Evolutionary conservation across 768 basidiomycete genomes (phyloP).

Genomic region (Mrakia frigida): DNA sequence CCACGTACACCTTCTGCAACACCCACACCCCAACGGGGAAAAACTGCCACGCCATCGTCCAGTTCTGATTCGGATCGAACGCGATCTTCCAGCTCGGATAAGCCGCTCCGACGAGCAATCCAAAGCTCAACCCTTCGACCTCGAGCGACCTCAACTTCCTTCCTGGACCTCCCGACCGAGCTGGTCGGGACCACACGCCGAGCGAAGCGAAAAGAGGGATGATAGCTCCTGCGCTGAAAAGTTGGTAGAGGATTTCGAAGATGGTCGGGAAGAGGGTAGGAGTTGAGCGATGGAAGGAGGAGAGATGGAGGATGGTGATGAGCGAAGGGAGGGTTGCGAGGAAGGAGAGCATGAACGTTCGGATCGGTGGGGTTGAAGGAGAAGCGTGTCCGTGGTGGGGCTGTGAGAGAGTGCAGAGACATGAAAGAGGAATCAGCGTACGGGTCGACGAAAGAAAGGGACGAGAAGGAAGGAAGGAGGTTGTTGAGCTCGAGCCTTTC

Average conservation of each 20-base stretch:
- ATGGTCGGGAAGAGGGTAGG: not conserved
- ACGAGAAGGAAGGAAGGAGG: too few species aligned
- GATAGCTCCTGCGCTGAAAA: not conserved
- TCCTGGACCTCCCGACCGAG: not conserved
- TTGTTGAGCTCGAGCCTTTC: too few species aligned
- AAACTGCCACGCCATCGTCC: slow-evolving; percentile 7
- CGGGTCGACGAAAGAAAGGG: too few species aligned
- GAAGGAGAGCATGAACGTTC: slow-evolving; percentile 4
- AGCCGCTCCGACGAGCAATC: not conserved
- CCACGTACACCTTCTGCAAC: not conserved
- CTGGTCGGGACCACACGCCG: not conserved
- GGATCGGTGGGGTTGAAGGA: not conserved
- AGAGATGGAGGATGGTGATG: not conserved
- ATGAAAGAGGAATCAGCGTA: not conserved
- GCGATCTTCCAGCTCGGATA: not conserved
- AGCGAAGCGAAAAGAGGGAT: not conserved
- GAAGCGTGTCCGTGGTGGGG: not conserved
- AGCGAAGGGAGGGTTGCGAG: not conserved
- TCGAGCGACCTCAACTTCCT: too few species aligned
- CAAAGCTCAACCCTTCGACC: not conserved
- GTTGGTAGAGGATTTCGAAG: not conserved
- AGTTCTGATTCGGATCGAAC: not conserved
- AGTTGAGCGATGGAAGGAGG: not conserved
- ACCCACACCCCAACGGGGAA: not conserved
- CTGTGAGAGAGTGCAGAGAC: not conserved